These are phyloP conservation scores for Malus hybrid DNA, from an alignment of 331 rosid genomes.

Conservation along the genomic window DNA sequence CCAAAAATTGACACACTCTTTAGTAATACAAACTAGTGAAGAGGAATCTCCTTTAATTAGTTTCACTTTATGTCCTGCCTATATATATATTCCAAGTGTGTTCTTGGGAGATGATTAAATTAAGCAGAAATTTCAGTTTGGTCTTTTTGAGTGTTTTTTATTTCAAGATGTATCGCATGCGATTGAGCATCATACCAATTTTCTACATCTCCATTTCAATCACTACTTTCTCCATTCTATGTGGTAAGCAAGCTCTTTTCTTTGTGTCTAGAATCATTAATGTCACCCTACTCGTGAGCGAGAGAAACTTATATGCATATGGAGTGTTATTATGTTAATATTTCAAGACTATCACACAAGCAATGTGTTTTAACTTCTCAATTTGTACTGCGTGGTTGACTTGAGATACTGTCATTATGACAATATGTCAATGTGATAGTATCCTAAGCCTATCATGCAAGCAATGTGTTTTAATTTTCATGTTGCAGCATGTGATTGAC, in stretches of 20 bases:
- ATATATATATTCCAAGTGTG: conserved; percentile 4
- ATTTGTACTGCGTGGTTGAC: no score
- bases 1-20: background rate
- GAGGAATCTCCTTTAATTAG: conserved; percentile 36
- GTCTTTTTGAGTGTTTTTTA: background rate
- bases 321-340: no score
- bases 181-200: conserved; percentile 9
- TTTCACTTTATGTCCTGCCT: conserved; percentile 22
- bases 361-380: no score
- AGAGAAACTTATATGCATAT: no score
- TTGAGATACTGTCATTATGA: no score
- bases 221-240: conserved; percentile 24
- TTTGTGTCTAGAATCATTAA: background rate
- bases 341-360: no score
- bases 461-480: no score
- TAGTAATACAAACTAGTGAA: conserved; percentile 13
- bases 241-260: conserved; percentile 34
- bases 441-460: no score
- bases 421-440: no score
- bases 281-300: background rate
- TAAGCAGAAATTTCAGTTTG: background rate
- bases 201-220: conserved; percentile 18
- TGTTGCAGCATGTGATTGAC: no score
- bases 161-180: conserved; percentile 3
- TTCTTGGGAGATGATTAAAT: background rate